Conservation (phyloP, 2,329 filamentous ascomycete species). For the Nectriaceae sp. region DNA sequence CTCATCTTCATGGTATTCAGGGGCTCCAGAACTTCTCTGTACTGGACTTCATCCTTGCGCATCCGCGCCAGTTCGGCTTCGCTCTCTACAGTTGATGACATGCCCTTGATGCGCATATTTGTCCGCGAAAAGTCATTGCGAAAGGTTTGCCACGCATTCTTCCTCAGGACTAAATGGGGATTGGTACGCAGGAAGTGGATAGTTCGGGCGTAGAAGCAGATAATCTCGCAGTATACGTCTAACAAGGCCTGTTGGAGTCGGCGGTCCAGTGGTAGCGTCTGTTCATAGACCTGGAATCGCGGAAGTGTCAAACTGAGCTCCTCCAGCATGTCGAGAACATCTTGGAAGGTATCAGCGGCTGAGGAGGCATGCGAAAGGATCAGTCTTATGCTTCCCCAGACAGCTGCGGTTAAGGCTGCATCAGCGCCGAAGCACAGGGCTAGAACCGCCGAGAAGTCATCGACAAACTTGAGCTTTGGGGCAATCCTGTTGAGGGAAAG, state of each 20-base stretch:
- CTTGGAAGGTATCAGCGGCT: constrained; percentile 23
- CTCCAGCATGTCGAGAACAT: constrained; percentile 32
- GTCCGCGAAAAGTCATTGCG: constrained; percentile 19
- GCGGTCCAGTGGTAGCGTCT: constrained; percentile 26
- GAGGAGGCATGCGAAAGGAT: constrained; percentile 26
- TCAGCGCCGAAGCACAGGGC: constrained; percentile 29
- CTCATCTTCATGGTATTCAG: constrained; percentile 12
- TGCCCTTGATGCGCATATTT: constrained; percentile 24
- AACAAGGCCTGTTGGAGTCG: constrained; percentile 27
- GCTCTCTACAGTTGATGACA: constrained; percentile 28
- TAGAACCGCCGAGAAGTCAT: constrained; percentile 31
- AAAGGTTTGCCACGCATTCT: constrained; percentile 25
- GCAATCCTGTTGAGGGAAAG: background rate
- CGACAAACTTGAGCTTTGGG: constrained; percentile 25
- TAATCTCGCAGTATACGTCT: constrained; percentile 33
- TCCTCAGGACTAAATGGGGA: constrained; percentile 25
- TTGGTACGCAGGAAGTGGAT: constrained; percentile 33
- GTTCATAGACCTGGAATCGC: constrained; percentile 27
- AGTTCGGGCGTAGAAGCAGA: constrained; percentile 33
- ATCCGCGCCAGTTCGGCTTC: constrained; percentile 32
- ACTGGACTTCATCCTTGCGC: constrained; percentile 20
- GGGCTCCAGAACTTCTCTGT: background rate
- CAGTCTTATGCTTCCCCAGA: constrained; percentile 31
- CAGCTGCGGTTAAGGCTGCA: constrained; percentile 26
- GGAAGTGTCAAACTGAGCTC: constrained; percentile 32